Evolutionary conservation across 1,284 basidiomycete genomes (phyloP).

Genomic region (Naganishia cerealis): DNA sequence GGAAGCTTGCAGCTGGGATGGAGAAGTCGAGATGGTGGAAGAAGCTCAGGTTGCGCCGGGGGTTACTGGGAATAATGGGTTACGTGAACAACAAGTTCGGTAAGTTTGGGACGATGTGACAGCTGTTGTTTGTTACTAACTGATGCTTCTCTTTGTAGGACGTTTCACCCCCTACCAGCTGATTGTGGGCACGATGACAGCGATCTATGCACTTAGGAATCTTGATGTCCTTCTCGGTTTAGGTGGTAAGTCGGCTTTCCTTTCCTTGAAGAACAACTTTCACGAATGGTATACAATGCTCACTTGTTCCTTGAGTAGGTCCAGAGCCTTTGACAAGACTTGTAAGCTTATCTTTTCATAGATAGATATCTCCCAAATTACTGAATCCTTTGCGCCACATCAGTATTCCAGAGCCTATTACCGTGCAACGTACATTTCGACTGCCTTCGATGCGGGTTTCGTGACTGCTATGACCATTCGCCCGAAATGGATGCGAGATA

Average conservation of each 20-base stretch:
- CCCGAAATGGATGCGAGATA: slow-evolving; percentile 87
- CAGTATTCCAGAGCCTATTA: slow-evolving; percentile 92
- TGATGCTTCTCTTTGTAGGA: slow-evolving; percentile 55
- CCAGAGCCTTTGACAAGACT: slow-evolving; percentile 88
- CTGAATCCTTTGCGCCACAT: slow-evolving; percentile 33
- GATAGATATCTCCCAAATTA: slow-evolving; percentile 18
- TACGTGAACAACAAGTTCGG: slow-evolving; percentile 49
- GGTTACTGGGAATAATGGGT: slow-evolving; percentile 44
- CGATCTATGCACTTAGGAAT: slow-evolving; percentile 80
- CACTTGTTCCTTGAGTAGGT: slow-evolving; percentile 58
- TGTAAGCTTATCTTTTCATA: slow-evolving; percentile 58
- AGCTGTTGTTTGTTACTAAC: background rate
- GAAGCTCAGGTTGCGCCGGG: slow-evolving; percentile 38
- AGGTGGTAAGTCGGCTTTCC: slow-evolving; percentile 61
- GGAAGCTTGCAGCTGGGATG: slow-evolving; percentile 25
- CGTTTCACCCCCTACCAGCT: slow-evolving; percentile 94
- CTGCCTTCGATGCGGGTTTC: slow-evolving; percentile 94
- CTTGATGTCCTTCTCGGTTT: slow-evolving; percentile 83
- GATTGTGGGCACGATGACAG: slow-evolving; percentile 77
- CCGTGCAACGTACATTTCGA: slow-evolving; percentile 92
- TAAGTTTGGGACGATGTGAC: slow-evolving; percentile 37
- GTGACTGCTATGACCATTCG: slow-evolving; percentile 89
- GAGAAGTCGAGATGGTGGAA: slow-evolving; percentile 38
- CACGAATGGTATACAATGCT: background rate
- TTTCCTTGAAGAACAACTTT: background rate